Conservation (phyloP, 106 monocot species). For the Platanthera zijinensis region DNA sequence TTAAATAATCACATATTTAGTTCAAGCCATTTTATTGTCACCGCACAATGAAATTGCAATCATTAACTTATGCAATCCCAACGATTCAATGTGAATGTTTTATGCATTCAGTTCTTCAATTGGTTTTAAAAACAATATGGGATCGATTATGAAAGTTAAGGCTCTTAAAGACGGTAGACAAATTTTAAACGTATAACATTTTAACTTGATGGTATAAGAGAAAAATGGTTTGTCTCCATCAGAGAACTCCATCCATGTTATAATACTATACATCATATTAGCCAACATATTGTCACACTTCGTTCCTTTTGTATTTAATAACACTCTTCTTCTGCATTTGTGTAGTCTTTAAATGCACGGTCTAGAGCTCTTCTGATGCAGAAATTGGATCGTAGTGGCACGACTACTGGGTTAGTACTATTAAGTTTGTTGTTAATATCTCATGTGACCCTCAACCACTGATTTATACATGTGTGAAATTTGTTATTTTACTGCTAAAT, state of each 20-base stretch:
- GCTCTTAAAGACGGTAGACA: not conserved
- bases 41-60: not conserved
- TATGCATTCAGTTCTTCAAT: not conserved
- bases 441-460: not conserved
- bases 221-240: not conserved
- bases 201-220: too few relatives aligned
- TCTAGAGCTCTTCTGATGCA: conserved; percentile 57
- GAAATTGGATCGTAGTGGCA: conserved; percentile 59
- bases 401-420: conserved; percentile 24
- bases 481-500: not conserved
- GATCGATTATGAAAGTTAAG: not conserved
- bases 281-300: not conserved
- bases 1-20: not conserved
- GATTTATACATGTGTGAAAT: not conserved
- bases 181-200: not conserved
- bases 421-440: not conserved
- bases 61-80: not conserved
- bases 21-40: not conserved
- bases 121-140: not conserved
- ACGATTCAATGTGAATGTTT: not conserved
- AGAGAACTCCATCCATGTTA: too few relatives aligned
- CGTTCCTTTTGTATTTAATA: not conserved
- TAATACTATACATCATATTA: not conserved
- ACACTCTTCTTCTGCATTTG: not conserved
- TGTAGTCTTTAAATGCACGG: conserved; percentile 57